Base-by-base conservation (phyloP, 768 basidiomycete species). In the Lactarius hatsudake region DNA sequence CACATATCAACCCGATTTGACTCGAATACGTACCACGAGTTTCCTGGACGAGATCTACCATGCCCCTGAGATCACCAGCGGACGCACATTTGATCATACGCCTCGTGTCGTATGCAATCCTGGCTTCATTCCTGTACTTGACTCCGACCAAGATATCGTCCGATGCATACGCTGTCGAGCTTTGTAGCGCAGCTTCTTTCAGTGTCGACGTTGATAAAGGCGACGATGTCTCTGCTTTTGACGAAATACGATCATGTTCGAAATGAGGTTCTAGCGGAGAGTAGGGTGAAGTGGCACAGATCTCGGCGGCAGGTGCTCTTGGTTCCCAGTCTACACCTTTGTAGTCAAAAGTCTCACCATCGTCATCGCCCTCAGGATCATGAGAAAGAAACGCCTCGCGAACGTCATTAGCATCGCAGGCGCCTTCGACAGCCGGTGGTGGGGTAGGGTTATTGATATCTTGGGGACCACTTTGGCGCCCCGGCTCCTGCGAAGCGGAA, bases 91-190 rank as follows among this genome's bases (percentile, higher is more conserved):
- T 64, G 6, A 53, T 26, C 51, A 5, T 53, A 26, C 51, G 51
- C 26, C 26, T 53, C 51, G n/a, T 56, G 28, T 55, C 23, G n/a
- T 30, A 30, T 10, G 23, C 12, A 26, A 30, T 20, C 23, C 34
- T 20, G 51, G 42, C 5, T 42, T 36, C 15, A 20, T 36, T 38
- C 26, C 32, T 59, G 10, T 5, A 28, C 42, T 60, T 59, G 12
- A 42, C 36, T 42, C 60, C 60, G 3, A 67, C 36, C 20, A 34
- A 61, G 56, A 62, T 67, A 42, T 67, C 66, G 48, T 67, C 66
- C 36, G 2, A 43, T 20, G 66, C 57, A 28, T 59, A 67, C 26
- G 32, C 38, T 26, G 53, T 15, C 20, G 34, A 15, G 26, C 18
- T 28, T 62, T 18, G 34, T 17, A 1, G 20, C 7, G 26, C 59